Evolutionary conservation across 192 early-diverging fungal species (phyloP).

Genomic region (Dissophora ornata): DNA sequence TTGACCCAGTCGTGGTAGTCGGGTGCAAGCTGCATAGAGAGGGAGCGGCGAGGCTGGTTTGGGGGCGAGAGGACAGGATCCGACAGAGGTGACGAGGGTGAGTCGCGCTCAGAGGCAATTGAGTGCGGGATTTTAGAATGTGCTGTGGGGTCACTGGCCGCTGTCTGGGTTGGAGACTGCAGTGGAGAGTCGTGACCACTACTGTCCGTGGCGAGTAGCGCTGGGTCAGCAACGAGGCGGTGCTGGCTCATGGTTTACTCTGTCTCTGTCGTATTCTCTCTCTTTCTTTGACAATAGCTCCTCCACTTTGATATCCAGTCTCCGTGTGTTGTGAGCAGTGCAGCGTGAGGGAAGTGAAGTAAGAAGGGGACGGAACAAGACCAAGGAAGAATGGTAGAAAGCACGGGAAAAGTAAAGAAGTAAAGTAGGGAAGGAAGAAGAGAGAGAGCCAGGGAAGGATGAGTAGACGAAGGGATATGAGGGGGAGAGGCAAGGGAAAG

Average conservation of each 20-base stretch:
- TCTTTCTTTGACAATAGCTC: no score
- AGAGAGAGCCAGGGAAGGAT: neutral
- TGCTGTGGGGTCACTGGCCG: no score
- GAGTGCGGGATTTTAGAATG: no score
- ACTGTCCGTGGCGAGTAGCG: no score
- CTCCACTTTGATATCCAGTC: no score
- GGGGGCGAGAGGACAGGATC: conserved; percentile 23
- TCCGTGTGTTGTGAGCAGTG: no score
- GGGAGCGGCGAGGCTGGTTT: conserved; percentile 43
- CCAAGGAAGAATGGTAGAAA: neutral
- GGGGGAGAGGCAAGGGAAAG: neutral
- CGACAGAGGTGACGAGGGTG: neutral
- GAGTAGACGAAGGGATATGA: neutral
- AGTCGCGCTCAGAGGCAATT: neutral
- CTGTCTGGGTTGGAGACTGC: no score
- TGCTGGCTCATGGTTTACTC: neutral
- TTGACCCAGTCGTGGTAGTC: conserved; percentile 46
- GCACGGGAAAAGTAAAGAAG: neutral
- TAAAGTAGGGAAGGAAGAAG: neutral
- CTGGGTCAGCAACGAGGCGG: neutral
- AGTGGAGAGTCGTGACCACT: no score
- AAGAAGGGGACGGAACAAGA: no score
- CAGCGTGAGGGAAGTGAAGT: no score
- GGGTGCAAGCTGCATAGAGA: conserved; percentile 33
- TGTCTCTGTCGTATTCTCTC: no score